Evolutionary conservation across 768 basidiomycete genomes (phyloP), one percentile per base, ranked within the genome.

Genomic region (Mycena leptocephala): DNA sequence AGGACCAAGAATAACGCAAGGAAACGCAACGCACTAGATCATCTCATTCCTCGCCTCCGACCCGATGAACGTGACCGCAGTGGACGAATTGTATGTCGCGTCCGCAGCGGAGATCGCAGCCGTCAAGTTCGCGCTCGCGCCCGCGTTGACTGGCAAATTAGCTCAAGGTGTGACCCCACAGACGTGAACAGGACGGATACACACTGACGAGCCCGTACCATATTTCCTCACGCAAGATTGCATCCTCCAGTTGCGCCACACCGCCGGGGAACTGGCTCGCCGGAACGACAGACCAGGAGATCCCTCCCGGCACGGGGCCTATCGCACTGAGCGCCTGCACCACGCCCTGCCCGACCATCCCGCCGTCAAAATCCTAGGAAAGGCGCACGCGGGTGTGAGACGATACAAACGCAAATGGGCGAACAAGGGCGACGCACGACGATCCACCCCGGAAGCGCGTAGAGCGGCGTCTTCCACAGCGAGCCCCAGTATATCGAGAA

Each of bases 401-500:
- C 7, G n/a, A n/a, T n/a, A n/a, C 26, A 56, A 28, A 30, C 28
- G 13, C 11, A 2, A 1, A 64, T 7, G 39, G 24, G 11, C 3
- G 6, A 48, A 11, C 11, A 3, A 3, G 13, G 65, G 39, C n/a
- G 24, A 85, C 91, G 69, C 74, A 93, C 92, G 24, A 93, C 89
- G 0, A 93, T 86, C 86, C 88, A 92, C 3, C 90, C 92, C 24
- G 86, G 81, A 30, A 94, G 80, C 32, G 89, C 89, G 55, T 86
- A 81, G 0, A 71, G 86, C 39, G 82, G 86, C 7, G 86, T 86
- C 66, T 86, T 87, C 84, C 91, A 92, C 9, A 91, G 80, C 16
- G 91, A 84, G 18, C 89, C 90, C 92, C 92, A 93, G 81, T 90
- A 93, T 62, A 93, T 92, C 5, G 91, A 83, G 70, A 93, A 82